Conservation (phyloP, 2,329 filamentous ascomycete genomes). For the Ascochyta clinopodiicola region DNA sequence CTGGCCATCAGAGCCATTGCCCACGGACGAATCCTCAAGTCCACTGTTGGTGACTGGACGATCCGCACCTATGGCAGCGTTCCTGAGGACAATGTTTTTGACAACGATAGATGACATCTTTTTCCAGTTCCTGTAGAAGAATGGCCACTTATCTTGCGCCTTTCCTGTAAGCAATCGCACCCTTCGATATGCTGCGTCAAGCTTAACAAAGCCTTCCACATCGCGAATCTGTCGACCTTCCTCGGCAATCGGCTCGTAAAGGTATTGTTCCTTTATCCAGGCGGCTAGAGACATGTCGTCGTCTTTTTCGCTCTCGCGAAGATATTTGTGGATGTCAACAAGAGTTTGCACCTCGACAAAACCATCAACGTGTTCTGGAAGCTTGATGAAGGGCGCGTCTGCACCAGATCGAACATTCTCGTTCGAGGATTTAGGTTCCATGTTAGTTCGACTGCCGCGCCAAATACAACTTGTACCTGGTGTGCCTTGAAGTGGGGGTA, state of each 20-base stretch:
- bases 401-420: conserved; percentile 6
- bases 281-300: conserved; percentile 29
- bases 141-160: conserved; percentile 43
- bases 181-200: conserved; percentile 39
- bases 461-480: not conserved
- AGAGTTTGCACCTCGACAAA: conserved; percentile 34
- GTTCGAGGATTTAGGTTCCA: conserved; percentile 6
- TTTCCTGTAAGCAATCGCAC: conserved; percentile 37
- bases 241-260: conserved; percentile 21
- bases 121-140: conserved; percentile 34
- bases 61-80: conserved; percentile 17
- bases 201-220: conserved; percentile 28
- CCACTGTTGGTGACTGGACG: not conserved
- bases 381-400: conserved; percentile 10
- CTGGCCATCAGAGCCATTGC: conserved; percentile 1
- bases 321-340: conserved; percentile 27
- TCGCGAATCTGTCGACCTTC: conserved; percentile 24
- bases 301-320: conserved; percentile 27
- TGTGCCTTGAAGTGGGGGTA: conserved; percentile 10
- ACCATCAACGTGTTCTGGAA: conserved; percentile 27
- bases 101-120: conserved; percentile 28
- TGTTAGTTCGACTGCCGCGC: conserved; percentile 5
- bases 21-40: conserved; percentile 1
- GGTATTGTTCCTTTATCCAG: conserved; percentile 34
- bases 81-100: conserved; percentile 26